Percentiles rank a stretch among this genome's conserved stretches.
phyloP scores from a whole-genome alignment of 805 yeast species.

The Candida piceae region DNA sequence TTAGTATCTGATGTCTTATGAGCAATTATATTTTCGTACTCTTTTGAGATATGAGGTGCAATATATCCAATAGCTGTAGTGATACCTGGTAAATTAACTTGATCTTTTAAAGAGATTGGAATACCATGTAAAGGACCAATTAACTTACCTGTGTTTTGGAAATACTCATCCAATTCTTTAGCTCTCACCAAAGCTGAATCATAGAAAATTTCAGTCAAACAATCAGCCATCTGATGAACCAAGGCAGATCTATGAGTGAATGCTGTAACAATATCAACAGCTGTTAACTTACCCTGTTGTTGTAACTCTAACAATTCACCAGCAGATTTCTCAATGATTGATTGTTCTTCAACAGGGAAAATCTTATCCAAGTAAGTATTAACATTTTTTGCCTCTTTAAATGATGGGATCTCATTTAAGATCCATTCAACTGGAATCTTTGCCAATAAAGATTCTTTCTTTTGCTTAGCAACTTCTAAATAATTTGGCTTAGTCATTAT shows the following conservation, averaged over 20 bases:
- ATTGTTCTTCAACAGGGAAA: constrained; percentile 20
- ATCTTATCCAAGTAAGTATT: constrained; percentile 16
- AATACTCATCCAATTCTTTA: constrained; percentile 33
- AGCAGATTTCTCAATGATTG: constrained; percentile 20
- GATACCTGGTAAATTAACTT: constrained; percentile 33
- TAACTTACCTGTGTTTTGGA: constrained; percentile 28
- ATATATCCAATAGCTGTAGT: constrained; percentile 38
- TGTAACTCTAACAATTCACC: constrained; percentile 23
- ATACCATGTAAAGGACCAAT: constrained; percentile 42
- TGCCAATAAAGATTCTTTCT: constrained; percentile 14
- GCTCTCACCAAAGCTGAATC: constrained; percentile 38
- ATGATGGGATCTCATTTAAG: constrained; percentile 22
- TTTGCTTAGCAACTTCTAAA: constrained; percentile 15
- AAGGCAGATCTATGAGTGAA: constrained; percentile 38
- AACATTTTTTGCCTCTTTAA: constrained; percentile 25
- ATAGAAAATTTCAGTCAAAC: constrained; percentile 38
- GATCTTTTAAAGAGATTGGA: constrained; percentile 44
- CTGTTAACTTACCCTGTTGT: constrained; percentile 27
- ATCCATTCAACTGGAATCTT: constrained; percentile 30
- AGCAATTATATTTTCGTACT: too few relatives aligned
- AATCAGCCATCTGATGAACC: constrained; percentile 39
- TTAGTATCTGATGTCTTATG: constrained; percentile 27
- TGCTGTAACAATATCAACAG: constrained; percentile 34
- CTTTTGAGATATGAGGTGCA: too few relatives aligned
- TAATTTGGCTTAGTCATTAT: too few relatives aligned